Evolutionary conservation across 2,329 filamentous ascomycete species (phyloP).

Genomic region (Alternaria sp.): DNA sequence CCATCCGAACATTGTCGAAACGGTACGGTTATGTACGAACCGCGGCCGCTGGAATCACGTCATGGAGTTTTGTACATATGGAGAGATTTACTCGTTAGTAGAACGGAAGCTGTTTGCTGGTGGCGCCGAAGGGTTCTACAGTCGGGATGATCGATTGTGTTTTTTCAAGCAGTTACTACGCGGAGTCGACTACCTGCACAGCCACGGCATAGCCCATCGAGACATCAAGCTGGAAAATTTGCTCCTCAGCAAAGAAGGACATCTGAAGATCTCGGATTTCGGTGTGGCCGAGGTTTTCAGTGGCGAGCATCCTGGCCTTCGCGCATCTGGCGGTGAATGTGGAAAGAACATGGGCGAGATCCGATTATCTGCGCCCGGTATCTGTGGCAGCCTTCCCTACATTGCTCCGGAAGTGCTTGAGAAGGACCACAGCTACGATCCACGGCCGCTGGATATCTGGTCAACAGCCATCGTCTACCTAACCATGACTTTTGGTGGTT

Average conservation of each 20-base stretch:
- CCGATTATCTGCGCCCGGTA: slow-evolving; percentile 76
- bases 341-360: slow-evolving; percentile 75
- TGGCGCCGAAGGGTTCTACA: slow-evolving; percentile 63
- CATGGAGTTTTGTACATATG: slow-evolving; percentile 89
- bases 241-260: slow-evolving; percentile 78
- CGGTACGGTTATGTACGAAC: slow-evolving; percentile 75
- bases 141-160: slow-evolving; percentile 74
- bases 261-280: slow-evolving; percentile 91
- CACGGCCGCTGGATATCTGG: slow-evolving; percentile 85
- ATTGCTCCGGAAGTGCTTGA: slow-evolving; percentile 84
- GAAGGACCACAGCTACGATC: slow-evolving; percentile 73
- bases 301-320: slow-evolving; percentile 80
- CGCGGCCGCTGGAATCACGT: slow-evolving; percentile 85
- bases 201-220: slow-evolving; percentile 84
- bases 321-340: slow-evolving; percentile 75
- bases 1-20: slow-evolving; percentile 88
- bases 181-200: slow-evolving; percentile 82
- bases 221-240: slow-evolving; percentile 92
- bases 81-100: slow-evolving; percentile 80
- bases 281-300: slow-evolving; percentile 87
- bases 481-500: slow-evolving; percentile 74
- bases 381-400: slow-evolving; percentile 86
- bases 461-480: slow-evolving; percentile 84
- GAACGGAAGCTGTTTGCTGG: slow-evolving; percentile 65
- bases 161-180: slow-evolving; percentile 90